A percentile compares a stretch with the other conserved stretches of the same genome.
phyloP scores from a whole-genome alignment of 768 basidiomycete species.

The Russula griseocarnosa region DNA sequence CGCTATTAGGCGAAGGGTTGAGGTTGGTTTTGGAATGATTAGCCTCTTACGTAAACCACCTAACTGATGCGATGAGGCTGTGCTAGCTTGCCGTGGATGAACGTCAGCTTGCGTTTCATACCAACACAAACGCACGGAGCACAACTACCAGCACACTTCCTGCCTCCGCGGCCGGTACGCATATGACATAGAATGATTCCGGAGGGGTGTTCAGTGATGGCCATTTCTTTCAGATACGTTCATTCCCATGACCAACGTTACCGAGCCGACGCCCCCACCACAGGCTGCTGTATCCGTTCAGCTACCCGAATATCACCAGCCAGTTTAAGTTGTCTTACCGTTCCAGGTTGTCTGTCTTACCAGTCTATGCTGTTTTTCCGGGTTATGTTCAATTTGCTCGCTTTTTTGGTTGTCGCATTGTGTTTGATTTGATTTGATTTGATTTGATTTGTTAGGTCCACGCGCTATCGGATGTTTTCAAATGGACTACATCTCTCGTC shows the following conservation, averaged over 20 bases:
- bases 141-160: neutral
- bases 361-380: neutral
- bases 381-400: neutral
- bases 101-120: neutral
- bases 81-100: constrained; percentile 3
- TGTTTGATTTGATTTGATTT: no score
- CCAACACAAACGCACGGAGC: neutral
- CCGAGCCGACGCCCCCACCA: neutral
- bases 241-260: neutral
- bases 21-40: neutral
- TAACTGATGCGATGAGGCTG: neutral
- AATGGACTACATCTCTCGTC: neutral
- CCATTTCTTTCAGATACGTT: neutral
- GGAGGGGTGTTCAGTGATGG: neutral
- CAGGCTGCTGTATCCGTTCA: neutral
- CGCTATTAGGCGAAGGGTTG: neutral
- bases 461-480: neutral
- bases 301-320: neutral
- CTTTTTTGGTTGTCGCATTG: neutral
- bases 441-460: no score
- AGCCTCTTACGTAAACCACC: no score
- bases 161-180: neutral
- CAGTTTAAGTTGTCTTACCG: no score
- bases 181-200: neutral
- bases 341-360: no score